Percentiles rank a stretch among this genome's conserved stretches.
These are phyloP conservation scores for Gaeumannomyces tritici DNA, from an alignment of 2,329 filamentous ascomycete species.

Conservation along the genomic window DNA sequence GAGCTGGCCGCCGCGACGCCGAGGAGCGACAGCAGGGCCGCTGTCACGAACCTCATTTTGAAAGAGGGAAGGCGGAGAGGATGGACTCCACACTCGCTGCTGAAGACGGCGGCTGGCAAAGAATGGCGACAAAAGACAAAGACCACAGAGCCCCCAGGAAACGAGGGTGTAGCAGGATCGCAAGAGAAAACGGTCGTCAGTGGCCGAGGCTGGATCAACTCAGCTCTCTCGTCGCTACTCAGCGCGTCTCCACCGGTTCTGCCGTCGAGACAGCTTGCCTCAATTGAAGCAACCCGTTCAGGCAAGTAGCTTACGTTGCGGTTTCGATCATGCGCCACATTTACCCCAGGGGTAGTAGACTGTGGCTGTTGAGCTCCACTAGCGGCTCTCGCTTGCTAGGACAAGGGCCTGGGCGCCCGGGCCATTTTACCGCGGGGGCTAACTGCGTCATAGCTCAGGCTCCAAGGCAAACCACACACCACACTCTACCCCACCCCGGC, in stretches of 20 bases:
- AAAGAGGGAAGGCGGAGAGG: conserved; percentile 9
- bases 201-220: background rate
- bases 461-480: background rate
- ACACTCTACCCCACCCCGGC: background rate
- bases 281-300: background rate
- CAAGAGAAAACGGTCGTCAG: background rate
- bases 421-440: too few species aligned
- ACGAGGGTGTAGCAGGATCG: background rate
- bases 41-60: conserved; percentile 38
- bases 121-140: background rate
- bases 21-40: conserved; percentile 50
- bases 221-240: background rate
- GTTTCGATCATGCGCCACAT: conserved; percentile 4
- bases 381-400: background rate
- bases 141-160: background rate
- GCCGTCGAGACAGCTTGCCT: conserved; percentile 5
- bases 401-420: too few species aligned
- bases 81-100: background rate
- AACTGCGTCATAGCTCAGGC: background rate
- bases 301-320: conserved; percentile 5
- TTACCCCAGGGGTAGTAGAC: background rate
- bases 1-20: conserved; percentile 22
- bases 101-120: conserved; percentile 8
- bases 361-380: background rate
- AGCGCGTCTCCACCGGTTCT: background rate